Base-by-base conservation (phyloP, 805 yeast genomes). In the Spathaspora gorwiae region DNA sequence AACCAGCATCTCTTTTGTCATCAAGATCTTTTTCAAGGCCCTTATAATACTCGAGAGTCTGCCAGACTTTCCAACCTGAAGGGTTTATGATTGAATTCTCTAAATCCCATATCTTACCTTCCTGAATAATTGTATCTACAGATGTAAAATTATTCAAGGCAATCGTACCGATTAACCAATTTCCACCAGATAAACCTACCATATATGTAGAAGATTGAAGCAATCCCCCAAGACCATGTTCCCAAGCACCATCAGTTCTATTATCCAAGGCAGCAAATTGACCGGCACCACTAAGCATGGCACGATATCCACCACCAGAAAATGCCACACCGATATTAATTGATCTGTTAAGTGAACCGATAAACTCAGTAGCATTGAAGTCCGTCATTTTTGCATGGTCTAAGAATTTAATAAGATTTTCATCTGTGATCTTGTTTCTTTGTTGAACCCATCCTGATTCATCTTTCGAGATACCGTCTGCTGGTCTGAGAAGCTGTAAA, bases 71-170 rank as follows among this genome's bases (percentile, higher is more conserved):
- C 52, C 73, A 53, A 1, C 94, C 92, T 50, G 79, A 82, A 11
- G 86, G 83, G 48, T 75, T 70, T 53, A 81, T 61, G 36, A 88
- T 80, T 5, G 83, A 72, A 52, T 81, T 68, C 10, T 72, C 72
- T 43, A 88, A 70, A 53, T 87, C 79, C 96, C 96, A 88, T 45
- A 86, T 73, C 24, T 58, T 57, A 11, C 50, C 45, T 6, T 56
- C 59, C 13, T 51, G 44, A 13, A 66, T 9, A 15, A 69, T 59
- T 34, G 65, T 64, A 6, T 46, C 62, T 9, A 68, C 67, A 1
- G 68, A 55, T 6, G 61, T 54, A 62, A 65, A 71, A 49, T 69
- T 56, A 45, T 70, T 71, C 42, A 69, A 50, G n/a, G 59, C 69
- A 30, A 70, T 37, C 1, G 65, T 45, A 9, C 69, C 69, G 6